Evolutionary conservation across 768 basidiomycete genomes (phyloP).

Genomic region (Leucosporidium creatinivorum): DNA sequence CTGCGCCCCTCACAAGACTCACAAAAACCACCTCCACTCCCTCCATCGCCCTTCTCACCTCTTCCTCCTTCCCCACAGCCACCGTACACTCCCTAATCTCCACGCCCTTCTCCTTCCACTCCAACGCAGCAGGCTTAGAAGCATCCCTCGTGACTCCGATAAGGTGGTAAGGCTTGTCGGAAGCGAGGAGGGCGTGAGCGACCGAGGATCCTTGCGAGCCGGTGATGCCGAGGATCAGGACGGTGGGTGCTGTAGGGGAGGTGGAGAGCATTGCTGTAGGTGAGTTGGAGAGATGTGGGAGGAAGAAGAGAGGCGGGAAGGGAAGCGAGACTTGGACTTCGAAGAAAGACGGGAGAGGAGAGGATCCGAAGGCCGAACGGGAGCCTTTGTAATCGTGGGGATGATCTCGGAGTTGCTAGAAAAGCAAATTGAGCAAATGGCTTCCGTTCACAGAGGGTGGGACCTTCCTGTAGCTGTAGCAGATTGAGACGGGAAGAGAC

Average conservation of each 20-base stretch:
- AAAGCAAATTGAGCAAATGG: no score
- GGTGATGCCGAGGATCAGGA: conserved; percentile 35
- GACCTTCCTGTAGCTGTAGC: no score
- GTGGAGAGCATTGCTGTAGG: not conserved
- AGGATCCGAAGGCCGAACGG: no score
- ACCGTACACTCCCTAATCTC: not conserved
- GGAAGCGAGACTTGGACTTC: no score
- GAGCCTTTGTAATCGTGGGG: no score
- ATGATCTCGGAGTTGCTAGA: no score
- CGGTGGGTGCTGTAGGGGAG: not conserved
- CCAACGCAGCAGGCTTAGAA: conserved; percentile 12
- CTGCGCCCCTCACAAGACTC: no score
- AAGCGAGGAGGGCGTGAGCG: conserved; percentile 24
- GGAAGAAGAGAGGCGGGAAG: no score
- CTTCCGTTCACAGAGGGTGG: no score
- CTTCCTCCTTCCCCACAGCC: not conserved
- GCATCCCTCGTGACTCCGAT: conserved; percentile 34
- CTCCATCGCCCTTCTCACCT: conserved; percentile 6
- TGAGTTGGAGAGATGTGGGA: no score
- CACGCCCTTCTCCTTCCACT: conserved; percentile 12
- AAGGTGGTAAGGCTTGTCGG: conserved; percentile 32
- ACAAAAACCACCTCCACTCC: conserved; percentile 18
- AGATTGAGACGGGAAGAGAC: no score
- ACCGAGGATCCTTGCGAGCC: conserved; percentile 36
- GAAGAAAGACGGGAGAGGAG: no score